Evolutionary conservation across 345 rosid genomes (phyloP), one percentile per base, ranked within the genome.

Genomic region (Populus simonii): DNA sequence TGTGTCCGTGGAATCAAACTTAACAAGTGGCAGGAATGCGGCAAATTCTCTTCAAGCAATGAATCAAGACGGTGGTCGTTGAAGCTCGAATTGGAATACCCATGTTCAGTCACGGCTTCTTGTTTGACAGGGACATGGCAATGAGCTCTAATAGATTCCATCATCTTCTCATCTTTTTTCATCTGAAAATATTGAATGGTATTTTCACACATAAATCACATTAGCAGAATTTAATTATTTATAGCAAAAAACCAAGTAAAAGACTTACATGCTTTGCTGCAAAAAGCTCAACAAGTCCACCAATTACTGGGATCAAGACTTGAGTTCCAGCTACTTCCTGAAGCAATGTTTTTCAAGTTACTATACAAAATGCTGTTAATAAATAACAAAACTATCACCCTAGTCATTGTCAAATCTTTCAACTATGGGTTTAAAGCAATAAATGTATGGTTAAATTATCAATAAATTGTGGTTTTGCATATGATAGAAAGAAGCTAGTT

Each of bases 201-300:
- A 25, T 62, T 55, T 25, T 62, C 33, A 39, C 41, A 61, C 53
- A 33, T 22, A 66, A 16, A 36, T 8, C 12, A 63, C 35, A 13
- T 62, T n/a, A 72, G 68, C 41, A 53, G 7, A 47, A 74, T 66
- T 25, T 47, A 43, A 43, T 43, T 43, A 65, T 65, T 20, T 1
- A 9, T n/a, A 49, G 55, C 11, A 79, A 57, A 74, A 73, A 11
- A 9, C 27, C 23, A 70, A 61, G 0, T 66, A 47, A 76, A 12
- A 72, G 66, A 45, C 85, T 90, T 87, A 90, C 99, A 84, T 84
- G 82, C 80, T 74, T 83, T 16, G 85, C 80, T 72, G 89, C 83
- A 83, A 86, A 93, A 27, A 95, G 92, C 94, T 95, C 99, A 72
- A 93, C n/a, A 16, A 93, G 87, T 72, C 99, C 97, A 63, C 94